A percentile compares a stretch with the other conserved stretches of the same genome.
Evolutionary conservation across 2,329 filamentous ascomycete species (phyloP).

Genomic region (Cercospora nicotianae): DNA sequence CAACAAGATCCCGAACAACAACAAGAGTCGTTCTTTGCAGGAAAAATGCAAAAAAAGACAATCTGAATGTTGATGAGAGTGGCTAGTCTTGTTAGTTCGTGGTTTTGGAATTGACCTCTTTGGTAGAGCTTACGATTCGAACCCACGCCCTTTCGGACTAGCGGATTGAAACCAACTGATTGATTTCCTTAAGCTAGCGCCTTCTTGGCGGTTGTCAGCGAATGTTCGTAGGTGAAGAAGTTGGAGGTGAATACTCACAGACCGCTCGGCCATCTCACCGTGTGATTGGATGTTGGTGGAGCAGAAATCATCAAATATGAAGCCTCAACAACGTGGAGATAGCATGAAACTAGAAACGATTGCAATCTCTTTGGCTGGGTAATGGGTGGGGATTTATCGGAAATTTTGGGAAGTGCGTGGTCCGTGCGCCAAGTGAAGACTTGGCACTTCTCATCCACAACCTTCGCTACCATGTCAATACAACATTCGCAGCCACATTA

Average conservation of each 20-base stretch:
- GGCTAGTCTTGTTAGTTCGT: not conserved
- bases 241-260: not conserved
- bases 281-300: not conserved
- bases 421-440: not conserved
- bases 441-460: not conserved
- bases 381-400: not conserved
- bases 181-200: constrained; percentile 14
- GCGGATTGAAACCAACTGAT: not conserved
- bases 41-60: not conserved
- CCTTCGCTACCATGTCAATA: not conserved
- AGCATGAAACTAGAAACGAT: not conserved
- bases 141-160: constrained; percentile 14
- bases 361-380: not conserved
- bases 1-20: not conserved
- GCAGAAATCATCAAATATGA: not conserved
- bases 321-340: rapidly evolving
- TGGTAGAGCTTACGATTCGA: constrained; percentile 13
- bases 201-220: not conserved
- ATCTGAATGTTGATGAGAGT: constrained; percentile 6
- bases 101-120: not conserved
- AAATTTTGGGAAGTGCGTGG: not conserved
- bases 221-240: not conserved
- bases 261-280: constrained; percentile 22
- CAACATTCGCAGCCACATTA: too few relatives aligned
- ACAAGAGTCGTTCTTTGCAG: not conserved